Evolutionary conservation across 768 basidiomycete genomes (phyloP).

Genomic region (Lactifluus echinatus): DNA sequence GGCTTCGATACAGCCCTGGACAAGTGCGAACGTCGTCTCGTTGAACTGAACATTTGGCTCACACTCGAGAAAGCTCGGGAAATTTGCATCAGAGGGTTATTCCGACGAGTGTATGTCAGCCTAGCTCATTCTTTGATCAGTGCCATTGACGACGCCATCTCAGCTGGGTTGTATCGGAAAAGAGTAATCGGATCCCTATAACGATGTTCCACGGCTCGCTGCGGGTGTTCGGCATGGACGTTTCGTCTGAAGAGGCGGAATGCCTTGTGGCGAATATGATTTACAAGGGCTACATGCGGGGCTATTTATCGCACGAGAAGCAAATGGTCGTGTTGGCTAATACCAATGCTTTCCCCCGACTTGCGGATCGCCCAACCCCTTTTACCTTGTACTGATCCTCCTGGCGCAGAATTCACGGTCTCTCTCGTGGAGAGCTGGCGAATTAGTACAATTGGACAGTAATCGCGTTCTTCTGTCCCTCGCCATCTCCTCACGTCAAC

Average conservation of each 20-base stretch:
- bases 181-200: constrained; percentile 71
- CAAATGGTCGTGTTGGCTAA: constrained; percentile 87
- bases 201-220: constrained; percentile 74
- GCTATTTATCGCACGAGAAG: constrained; percentile 94
- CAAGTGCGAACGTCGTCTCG: constrained; percentile 57
- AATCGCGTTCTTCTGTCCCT: neutral
- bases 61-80: constrained; percentile 85
- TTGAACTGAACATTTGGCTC: constrained; percentile 83
- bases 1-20: constrained; percentile 77
- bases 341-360: constrained; percentile 69
- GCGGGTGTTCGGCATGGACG: constrained; percentile 57
- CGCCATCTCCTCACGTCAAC: neutral
- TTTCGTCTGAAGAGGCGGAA: constrained; percentile 77
- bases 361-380: constrained; percentile 54
- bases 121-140: neutral
- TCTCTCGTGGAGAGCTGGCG: neutral
- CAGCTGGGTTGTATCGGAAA: constrained; percentile 76
- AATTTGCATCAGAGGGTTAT: constrained; percentile 73
- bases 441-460: neutral
- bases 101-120: constrained; percentile 59
- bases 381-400: constrained; percentile 28
- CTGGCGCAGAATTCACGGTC: neutral
- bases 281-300: constrained; percentile 84
- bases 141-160: neutral
- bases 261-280: constrained; percentile 95